phyloP scores from a whole-genome alignment of 2,329 filamentous ascomycete species.

The Cladorrhinum sp. region DNA sequence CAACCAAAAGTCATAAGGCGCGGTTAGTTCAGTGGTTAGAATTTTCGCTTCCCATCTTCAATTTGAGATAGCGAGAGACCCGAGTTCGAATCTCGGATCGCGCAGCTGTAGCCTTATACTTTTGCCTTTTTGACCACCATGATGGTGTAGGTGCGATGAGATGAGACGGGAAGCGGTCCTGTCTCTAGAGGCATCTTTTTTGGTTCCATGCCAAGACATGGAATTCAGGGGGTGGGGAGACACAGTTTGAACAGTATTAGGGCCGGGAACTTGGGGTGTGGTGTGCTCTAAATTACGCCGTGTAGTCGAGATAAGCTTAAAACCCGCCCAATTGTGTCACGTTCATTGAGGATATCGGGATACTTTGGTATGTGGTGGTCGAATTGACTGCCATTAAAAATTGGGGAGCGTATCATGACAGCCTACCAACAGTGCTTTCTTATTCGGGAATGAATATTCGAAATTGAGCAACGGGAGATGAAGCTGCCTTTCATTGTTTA shows the following conservation, averaged over 20 bases:
- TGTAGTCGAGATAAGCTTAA: no score
- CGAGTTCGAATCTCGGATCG: conserved; percentile 26
- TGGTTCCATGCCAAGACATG: not conserved
- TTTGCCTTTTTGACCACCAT: not conserved
- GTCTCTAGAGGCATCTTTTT: not conserved
- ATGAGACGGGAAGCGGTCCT: not conserved
- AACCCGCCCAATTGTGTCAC: no score
- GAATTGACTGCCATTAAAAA: not conserved
- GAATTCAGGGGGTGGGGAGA: not conserved
- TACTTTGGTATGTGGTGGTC: not conserved
- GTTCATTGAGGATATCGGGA: no score
- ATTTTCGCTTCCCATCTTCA: conserved; percentile 24
- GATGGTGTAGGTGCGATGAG: not conserved
- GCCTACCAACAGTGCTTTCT: not conserved
- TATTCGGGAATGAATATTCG: not conserved
- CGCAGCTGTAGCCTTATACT: conserved; percentile 5
- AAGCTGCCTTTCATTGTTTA: no score
- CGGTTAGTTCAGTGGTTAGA: conserved; percentile 26
- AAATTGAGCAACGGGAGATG: not conserved
- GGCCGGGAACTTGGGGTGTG: not conserved
- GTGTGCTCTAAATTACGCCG: no score
- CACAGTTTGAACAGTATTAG: no score
- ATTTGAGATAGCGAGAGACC: conserved; percentile 22
- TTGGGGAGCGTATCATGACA: no score
- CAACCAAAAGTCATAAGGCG: conserved; percentile 1